Percentiles rank a stretch among this genome's conserved stretches.
phyloP scores from a whole-genome alignment of 768 basidiomycete genomes.

The Xerocomellus intermedius region DNA sequence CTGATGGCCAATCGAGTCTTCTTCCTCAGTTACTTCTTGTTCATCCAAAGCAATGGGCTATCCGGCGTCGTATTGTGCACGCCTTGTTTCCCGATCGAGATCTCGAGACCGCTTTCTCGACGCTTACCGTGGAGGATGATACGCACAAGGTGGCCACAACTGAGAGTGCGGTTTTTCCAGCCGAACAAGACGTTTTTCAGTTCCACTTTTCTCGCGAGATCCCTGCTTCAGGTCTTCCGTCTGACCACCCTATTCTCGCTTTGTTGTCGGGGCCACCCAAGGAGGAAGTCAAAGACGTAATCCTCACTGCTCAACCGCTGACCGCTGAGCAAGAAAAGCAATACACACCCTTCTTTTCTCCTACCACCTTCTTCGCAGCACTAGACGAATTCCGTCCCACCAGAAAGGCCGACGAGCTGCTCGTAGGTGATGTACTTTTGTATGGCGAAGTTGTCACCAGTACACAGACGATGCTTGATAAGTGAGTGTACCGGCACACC shows the following conservation, averaged over 20 bases:
- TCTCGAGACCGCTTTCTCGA: slow-evolving; percentile 43
- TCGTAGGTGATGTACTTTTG: slow-evolving; percentile 73
- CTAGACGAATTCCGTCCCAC: slow-evolving; percentile 35
- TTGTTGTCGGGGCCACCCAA: slow-evolving; percentile 28
- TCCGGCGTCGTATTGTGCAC: slow-evolving; percentile 14
- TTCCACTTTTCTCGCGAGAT: slow-evolving; percentile 44
- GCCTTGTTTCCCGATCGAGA: slow-evolving; percentile 19
- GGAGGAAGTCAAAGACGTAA: slow-evolving; percentile 52
- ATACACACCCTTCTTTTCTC: slow-evolving; percentile 71
- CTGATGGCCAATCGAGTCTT: neutral
- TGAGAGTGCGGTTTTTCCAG: slow-evolving; percentile 44
- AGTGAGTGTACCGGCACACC: slow-evolving; percentile 46
- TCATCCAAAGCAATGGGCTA: slow-evolving; percentile 23
- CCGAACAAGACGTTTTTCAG: slow-evolving; percentile 68
- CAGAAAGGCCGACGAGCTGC: slow-evolving; percentile 38
- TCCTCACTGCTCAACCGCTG: slow-evolving; percentile 53
- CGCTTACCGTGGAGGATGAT: slow-evolving; percentile 45
- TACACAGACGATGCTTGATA: slow-evolving; percentile 93
- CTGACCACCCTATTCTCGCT: slow-evolving; percentile 14
- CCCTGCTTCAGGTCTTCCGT: slow-evolving; percentile 27
- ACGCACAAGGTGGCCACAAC: slow-evolving; percentile 29
- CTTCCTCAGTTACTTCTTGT: slow-evolving; percentile 32
- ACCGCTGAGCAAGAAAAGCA: slow-evolving; percentile 35
- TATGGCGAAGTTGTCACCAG: slow-evolving; percentile 91
- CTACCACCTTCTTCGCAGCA: slow-evolving; percentile 55